These are phyloP conservation scores for Fusarium sp. DNA, from an alignment of 2,329 filamentous ascomycete species.

Conservation along the genomic window DNA sequence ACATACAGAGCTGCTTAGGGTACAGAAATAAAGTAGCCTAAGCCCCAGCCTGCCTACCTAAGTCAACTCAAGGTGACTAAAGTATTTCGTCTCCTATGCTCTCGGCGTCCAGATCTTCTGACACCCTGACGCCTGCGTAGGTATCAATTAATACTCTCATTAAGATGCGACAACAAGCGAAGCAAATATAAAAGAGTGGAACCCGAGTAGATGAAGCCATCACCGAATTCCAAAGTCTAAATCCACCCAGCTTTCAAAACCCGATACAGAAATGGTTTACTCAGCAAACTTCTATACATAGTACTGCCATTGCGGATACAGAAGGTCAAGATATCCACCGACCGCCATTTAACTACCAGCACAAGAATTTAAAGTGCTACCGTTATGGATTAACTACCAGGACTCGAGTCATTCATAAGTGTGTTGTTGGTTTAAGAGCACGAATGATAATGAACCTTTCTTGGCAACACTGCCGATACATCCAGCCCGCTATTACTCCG, in stretches of 20 bases:
- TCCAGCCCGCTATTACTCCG: conserved; percentile 3
- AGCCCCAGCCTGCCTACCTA: no score
- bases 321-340: background rate
- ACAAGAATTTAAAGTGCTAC: background rate
- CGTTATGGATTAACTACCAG: background rate
- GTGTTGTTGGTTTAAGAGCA: background rate
- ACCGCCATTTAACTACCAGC: background rate
- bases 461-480: conserved; percentile 17
- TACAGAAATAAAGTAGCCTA: no score
- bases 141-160: background rate
- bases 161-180: background rate
- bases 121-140: no score
- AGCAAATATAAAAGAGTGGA: background rate
- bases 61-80: no score
- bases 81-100: no score
- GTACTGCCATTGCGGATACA: background rate
- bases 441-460: background rate
- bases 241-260: background rate
- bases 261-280: conserved; percentile 2
- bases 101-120: no score
- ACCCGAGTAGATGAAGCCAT: conserved; percentile 18
- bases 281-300: background rate
- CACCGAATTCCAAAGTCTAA: conserved; percentile 19
- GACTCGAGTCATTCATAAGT: conserved; percentile 11
- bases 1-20: no score